Percentiles rank a stretch among this genome's conserved stretches.
Conservation (phyloP, 1,139 yeast species). For the Kodamaea arcana region DNA sequence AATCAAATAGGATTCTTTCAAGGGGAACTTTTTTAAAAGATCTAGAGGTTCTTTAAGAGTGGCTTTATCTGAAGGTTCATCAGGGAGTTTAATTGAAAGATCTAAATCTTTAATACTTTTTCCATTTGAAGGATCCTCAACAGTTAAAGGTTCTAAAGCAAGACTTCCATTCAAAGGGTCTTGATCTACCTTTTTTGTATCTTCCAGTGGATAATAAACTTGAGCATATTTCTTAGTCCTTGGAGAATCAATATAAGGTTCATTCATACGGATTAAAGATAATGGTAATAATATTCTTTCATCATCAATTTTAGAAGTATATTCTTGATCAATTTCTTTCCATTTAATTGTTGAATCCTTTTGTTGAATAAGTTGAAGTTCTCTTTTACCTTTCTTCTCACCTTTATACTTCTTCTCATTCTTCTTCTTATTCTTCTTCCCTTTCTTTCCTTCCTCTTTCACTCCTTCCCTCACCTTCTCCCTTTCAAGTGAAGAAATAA, state of each 20-base stretch:
- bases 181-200: too few relatives aligned
- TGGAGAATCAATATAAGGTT: slow-evolving; percentile 16
- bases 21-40: too few relatives aligned
- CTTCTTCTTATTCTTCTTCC: neutral
- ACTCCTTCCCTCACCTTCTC: neutral
- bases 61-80: too few relatives aligned
- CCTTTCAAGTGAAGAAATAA: too few relatives aligned
- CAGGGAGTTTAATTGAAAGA: too few relatives aligned
- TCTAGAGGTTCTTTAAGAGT: too few relatives aligned
- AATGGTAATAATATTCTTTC: slow-evolving; percentile 17
- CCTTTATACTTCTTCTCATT: neutral
- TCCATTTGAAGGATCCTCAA: too few relatives aligned
- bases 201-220: slow-evolving; percentile 4
- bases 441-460: neutral
- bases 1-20: too few relatives aligned
- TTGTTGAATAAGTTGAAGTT: neutral
- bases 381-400: neutral
- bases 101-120: too few relatives aligned
- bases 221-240: slow-evolving; percentile 25
- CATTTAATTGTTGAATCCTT: neutral
- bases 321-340: neutral
- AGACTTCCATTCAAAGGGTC: too few relatives aligned
- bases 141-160: too few relatives aligned
- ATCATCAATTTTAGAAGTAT: neutral
- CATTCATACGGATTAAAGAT: slow-evolving; percentile 17